Percentiles rank a stretch among this genome's conserved stretches.
Evolutionary conservation across 257 asterid genomes (phyloP).

Genomic region (Paulownia fortunei): DNA sequence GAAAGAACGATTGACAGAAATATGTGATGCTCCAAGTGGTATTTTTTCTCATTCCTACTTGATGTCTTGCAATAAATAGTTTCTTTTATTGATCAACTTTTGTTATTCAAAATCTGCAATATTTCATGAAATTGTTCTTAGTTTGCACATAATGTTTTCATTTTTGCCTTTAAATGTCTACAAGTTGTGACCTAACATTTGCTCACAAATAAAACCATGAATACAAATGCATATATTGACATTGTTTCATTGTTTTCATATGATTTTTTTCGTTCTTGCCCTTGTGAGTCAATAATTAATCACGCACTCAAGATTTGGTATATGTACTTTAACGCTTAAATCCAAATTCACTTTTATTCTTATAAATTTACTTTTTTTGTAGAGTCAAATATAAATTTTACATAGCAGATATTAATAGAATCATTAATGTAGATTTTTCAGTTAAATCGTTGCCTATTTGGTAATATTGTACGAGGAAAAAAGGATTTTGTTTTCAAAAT

Average conservation of each 20-base stretch:
- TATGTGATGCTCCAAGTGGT: conserved; percentile 29
- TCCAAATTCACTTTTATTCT: too few species aligned
- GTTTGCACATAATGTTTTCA: not conserved
- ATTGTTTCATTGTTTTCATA: too few species aligned
- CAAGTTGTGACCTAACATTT: not conserved
- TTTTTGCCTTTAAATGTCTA: not conserved
- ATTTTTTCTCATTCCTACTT: not conserved
- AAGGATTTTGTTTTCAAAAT: not conserved
- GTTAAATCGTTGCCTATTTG: not conserved
- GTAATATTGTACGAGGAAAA: not conserved
- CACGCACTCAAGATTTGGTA: too few species aligned
- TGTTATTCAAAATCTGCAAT: not conserved
- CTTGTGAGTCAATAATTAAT: too few species aligned
- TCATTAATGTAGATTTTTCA: too few species aligned
- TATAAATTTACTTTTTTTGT: too few species aligned
- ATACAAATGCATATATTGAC: not conserved
- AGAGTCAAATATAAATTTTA: too few species aligned
- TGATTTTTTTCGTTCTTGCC: too few species aligned
- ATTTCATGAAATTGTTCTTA: not conserved
- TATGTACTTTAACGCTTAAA: too few species aligned
- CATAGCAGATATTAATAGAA: too few species aligned
- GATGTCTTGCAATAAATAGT: not conserved
- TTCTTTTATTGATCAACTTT: not conserved
- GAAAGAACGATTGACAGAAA: conserved; percentile 37
- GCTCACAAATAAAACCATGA: not conserved